These are phyloP conservation scores for Ganoderma leucocontextum DNA, from an alignment of 1,284 basidiomycete species.

Conservation along the genomic window DNA sequence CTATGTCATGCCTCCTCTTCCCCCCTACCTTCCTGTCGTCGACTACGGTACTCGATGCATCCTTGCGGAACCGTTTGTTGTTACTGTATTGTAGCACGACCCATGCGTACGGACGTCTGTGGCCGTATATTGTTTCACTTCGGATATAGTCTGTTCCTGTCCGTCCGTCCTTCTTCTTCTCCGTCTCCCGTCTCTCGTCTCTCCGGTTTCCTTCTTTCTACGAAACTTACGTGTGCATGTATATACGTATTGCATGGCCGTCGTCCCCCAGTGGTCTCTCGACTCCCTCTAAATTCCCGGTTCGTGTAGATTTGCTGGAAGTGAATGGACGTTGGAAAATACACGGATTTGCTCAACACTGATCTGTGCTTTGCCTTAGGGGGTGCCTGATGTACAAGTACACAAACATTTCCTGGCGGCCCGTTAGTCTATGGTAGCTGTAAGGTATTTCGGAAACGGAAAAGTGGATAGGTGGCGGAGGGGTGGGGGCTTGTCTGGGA, in stretches of 20 bases:
- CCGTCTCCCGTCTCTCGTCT: too few species aligned
- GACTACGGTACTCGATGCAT: slow-evolving; percentile 3
- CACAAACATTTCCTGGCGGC: background rate
- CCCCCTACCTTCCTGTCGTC: background rate
- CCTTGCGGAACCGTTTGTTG: background rate
- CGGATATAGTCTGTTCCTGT: background rate
- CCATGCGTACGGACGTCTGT: background rate
- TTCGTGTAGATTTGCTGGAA: background rate
- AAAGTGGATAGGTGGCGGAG: background rate
- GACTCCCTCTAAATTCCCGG: background rate
- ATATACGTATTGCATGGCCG: background rate
- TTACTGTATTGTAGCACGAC: slow-evolving; percentile 1
- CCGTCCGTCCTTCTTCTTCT: background rate
- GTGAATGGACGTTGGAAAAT: background rate
- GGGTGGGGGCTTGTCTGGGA: background rate
- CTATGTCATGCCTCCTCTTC: background rate
- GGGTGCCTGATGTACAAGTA: background rate
- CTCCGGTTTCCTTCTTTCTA: background rate
- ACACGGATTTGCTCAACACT: background rate
- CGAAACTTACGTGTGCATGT: background rate
- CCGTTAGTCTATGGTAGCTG: slow-evolving; percentile 5
- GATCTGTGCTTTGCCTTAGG: background rate
- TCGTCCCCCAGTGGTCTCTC: background rate
- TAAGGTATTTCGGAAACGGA: background rate
- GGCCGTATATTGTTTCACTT: background rate